Conservation (phyloP, 495 filamentous ascomycete genomes). For the Trichoderma gamsii region DNA sequence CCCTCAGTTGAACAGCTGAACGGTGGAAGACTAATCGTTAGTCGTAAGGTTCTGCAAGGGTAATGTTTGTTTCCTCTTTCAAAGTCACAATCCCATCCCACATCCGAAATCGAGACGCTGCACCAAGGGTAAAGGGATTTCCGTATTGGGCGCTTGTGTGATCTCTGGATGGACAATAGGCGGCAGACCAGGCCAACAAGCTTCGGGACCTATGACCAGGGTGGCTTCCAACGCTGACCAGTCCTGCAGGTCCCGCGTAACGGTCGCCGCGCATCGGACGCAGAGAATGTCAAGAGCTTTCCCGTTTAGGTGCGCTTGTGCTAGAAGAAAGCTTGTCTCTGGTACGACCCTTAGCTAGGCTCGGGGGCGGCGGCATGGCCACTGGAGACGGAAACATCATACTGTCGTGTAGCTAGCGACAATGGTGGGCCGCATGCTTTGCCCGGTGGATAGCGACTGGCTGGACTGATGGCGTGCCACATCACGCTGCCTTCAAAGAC, state of each 20-base stretch:
- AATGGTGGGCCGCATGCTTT: constrained; percentile 10
- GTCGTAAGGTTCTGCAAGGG: background rate
- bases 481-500: background rate
- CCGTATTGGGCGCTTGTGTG: constrained; percentile 12
- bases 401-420: background rate
- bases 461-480: constrained; percentile 5
- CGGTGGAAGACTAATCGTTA: background rate
- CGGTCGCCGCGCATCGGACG: constrained; percentile 11
- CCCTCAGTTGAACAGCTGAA: background rate
- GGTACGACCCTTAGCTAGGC: background rate
- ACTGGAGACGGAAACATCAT: background rate
- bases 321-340: constrained; percentile 7
- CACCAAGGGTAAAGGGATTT: constrained; percentile 2
- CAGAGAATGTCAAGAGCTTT: constrained; percentile 12
- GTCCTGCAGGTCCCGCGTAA: constrained; percentile 4
- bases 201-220: constrained; percentile 9
- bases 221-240: constrained; percentile 2
- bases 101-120: background rate
- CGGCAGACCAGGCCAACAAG: constrained; percentile 10
- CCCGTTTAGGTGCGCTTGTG: constrained; percentile 11
- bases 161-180: constrained; percentile 11
- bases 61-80: background rate
- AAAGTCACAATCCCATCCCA: background rate
- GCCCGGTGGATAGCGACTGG: constrained; percentile 6
- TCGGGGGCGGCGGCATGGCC: background rate